Evolutionary conservation across 148 eudicot genomes (phyloP), one percentile per base, ranked within the genome.

Genomic region (Arbutus unedo): DNA sequence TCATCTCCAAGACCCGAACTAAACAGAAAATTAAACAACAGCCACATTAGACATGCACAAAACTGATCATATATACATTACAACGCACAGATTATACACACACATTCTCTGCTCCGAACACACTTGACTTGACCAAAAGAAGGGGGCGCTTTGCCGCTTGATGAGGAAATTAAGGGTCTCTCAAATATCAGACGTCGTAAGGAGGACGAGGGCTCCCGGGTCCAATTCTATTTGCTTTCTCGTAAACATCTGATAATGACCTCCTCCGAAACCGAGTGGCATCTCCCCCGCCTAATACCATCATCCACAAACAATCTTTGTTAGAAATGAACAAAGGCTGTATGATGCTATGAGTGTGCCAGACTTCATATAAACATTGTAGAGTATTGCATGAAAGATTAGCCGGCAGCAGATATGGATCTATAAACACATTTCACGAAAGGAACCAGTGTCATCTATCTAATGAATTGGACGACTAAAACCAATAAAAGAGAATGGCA

Each of bases 121-220:
- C 76, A 72, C n/a, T 44, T 44, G 18, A 72, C n/a, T 44, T 44
- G 18, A 43, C n/a, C 70, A 45, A 8, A 18, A 68, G 19, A 5
- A 43, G 51, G 10, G 48, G 44, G 38, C 74, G 8, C 18, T 41
- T 72, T 45, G 77, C 53, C 77, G 54, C 77, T 16, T 6, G 76
- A 14, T 7, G 53, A 78, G 25, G 44, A 44, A 14, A 79, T 47
- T 23, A 79, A 23, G 25, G 2, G 45, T 74, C 31, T 84, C 82
- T 49, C 79, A 85, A 44, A 83, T 68, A 70, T 89, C 91, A 87
- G 71, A 89, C 62, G 85, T 89, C 85, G 82, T 81, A 70, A 76
- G 91, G 86, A 87, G 91, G 83, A 89, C 86, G 82, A 85, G 89
- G 82, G 88, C 89, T 87, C 81, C 87, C 57, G 76, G 84, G 81